Percentiles rank a stretch among this genome's conserved stretches.
Evolutionary conservation across 176 grass and related monocot genomes (phyloP).

Genomic region (Oryza longistaminata): DNA sequence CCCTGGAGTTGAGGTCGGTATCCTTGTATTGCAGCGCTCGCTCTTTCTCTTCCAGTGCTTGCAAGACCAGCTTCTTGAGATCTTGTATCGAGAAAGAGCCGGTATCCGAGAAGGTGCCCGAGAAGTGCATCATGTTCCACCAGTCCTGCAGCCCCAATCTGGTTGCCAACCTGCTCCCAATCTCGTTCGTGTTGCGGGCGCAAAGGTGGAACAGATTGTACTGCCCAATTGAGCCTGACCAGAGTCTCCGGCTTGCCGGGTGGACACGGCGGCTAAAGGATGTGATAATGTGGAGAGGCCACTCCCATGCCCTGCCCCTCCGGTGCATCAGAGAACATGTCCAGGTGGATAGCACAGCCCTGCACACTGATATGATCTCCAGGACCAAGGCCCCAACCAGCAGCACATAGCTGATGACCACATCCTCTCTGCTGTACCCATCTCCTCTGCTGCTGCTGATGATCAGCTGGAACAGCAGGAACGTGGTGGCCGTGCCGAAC

Average conservation of each 20-base stretch:
- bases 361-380: slow-evolving; percentile 25
- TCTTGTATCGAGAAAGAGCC: not conserved
- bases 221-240: slow-evolving; percentile 49
- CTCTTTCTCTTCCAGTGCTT: not conserved
- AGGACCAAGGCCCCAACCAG: slow-evolving; percentile 50
- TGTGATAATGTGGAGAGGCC: not conserved
- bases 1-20: no score
- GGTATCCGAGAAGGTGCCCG: not conserved
- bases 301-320: not conserved
- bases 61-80: not conserved
- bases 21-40: not conserved
- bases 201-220: slow-evolving; percentile 42
- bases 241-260: slow-evolving; percentile 25
- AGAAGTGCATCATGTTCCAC: not conserved
- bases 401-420: slow-evolving; percentile 47
- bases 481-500: not conserved
- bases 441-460: slow-evolving; percentile 6
- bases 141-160: not conserved
- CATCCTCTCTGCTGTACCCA: slow-evolving; percentile 22
- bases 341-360: slow-evolving; percentile 25
- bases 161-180: not conserved
- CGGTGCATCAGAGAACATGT: not conserved
- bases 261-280: not conserved
- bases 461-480: slow-evolving; percentile 10
- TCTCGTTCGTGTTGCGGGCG: slow-evolving; percentile 8